Evolutionary conservation across 2,329 filamentous ascomycete genomes (phyloP).

Genomic region (Diaporthe citriasiana): DNA sequence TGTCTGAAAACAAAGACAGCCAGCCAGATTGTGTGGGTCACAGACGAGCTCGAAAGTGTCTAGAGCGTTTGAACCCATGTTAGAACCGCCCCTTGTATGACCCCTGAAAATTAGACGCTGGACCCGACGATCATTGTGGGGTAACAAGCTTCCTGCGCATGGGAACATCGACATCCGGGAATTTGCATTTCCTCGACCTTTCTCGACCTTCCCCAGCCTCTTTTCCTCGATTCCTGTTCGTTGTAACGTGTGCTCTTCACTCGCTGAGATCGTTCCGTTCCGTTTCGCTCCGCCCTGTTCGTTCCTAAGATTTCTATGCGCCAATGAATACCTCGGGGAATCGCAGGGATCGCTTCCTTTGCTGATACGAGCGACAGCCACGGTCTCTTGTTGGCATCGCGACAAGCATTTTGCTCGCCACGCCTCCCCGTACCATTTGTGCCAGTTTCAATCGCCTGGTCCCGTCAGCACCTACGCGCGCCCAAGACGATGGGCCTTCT

Average conservation of each 20-base stretch:
- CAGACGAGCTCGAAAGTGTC: neutral
- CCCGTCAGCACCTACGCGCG: neutral
- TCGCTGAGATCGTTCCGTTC: neutral
- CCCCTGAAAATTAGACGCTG: conserved; percentile 23
- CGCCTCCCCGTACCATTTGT: neutral
- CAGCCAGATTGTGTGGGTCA: conserved; percentile 2
- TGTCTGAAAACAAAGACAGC: conserved; percentile 1
- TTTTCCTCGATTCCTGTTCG: neutral
- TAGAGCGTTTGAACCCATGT: conserved; percentile 12
- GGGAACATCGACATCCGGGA: conserved; percentile 19
- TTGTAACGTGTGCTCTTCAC: conserved; percentile 23
- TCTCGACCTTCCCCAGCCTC: neutral
- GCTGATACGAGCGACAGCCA: conserved; percentile 15
- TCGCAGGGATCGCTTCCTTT: conserved; percentile 14
- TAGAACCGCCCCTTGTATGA: conserved; percentile 22
- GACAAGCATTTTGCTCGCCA: neutral
- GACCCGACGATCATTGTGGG: conserved; percentile 27
- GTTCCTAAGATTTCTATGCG: neutral
- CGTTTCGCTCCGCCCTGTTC: neutral
- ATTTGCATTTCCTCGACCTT: conserved; percentile 22
- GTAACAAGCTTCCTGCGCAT: conserved; percentile 18
- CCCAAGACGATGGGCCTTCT: conserved; percentile 25
- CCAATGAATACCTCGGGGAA: conserved; percentile 3
- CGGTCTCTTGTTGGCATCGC: neutral
- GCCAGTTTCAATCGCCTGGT: neutral